Evolutionary conservation across 768 basidiomycete species (phyloP), one percentile per base, ranked within the genome.

Genomic region (Agrocybe chaxingu): DNA sequence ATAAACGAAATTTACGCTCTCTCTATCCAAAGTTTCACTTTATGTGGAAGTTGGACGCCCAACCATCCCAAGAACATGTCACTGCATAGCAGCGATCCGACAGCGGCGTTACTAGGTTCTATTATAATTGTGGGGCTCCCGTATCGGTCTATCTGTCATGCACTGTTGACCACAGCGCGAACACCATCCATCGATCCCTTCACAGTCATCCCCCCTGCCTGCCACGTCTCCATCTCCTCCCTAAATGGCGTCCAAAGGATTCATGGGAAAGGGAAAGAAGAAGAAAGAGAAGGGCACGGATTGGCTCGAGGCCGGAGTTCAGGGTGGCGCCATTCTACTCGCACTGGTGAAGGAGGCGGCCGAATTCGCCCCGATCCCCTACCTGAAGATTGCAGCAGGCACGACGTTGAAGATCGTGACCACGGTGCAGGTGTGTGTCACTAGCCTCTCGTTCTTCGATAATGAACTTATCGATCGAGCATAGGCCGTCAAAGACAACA

Each of bases 341-440:
- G 33, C 39, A 3, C 33, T 52, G 40, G 40, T 52, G 4, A 47
- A 52, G 29, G 51, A 52, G 8, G 51, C 51, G 6, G 43, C 51
- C 5, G 40, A 46, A 8, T 42, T 42, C 29, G 51, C 51, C n/a
- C 45, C 51, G n/a, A 10, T 52, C 8, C 40, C 51, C 29, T 38
- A 45, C 1, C 32, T 52, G 7, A 47, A 47, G 40, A 34, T 34
- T 18, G 51, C 51, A 2, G 51, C 51, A 35, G 38, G 30, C 9
- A 30, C 19, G n/a, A 33, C 41, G 3, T 34, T 52, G 29, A 19
- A 33, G 7, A 47, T 52, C 18, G 4, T 47, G 30, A 19, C 16
- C 2, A 37, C 30, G 5, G 37, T 47, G 8, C 51, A 52, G 39
- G 51, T 52, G 19, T 8, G 12, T 34, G n/a, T 36, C 29, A 41